Evolutionary conservation across 371 early-diverging fungal species (phyloP).

Genomic region (Furculomyces boomerangus): DNA sequence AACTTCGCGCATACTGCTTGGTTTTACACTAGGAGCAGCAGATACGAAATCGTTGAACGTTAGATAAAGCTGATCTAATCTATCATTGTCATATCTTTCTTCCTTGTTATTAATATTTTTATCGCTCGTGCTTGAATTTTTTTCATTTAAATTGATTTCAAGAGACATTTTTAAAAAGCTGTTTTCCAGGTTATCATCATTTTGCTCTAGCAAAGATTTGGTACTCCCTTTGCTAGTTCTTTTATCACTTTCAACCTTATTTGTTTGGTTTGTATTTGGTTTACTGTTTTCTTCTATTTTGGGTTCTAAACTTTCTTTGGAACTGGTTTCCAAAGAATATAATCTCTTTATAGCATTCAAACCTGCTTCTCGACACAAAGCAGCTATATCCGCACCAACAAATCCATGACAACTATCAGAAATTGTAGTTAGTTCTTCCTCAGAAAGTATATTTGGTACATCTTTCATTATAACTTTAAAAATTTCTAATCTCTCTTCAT

Average conservation of each 20-base stretch:
- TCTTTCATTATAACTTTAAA: slow-evolving; percentile 42
- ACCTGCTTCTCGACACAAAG: slow-evolving; percentile 75
- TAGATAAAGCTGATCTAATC: background rate
- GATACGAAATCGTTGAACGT: slow-evolving; percentile 1
- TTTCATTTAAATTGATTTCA: no score
- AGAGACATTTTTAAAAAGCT: background rate
- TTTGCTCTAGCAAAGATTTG: background rate
- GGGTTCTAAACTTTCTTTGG: background rate
- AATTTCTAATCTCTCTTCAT: slow-evolving; percentile 52
- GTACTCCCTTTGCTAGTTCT: background rate
- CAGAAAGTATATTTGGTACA: slow-evolving; percentile 47
- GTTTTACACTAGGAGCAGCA: slow-evolving; percentile 22
- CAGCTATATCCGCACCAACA: slow-evolving; percentile 95
- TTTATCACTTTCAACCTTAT: background rate
- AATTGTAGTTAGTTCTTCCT: slow-evolving; percentile 33
- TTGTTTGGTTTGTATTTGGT: background rate
- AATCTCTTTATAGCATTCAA: slow-evolving; percentile 53
- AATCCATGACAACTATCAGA: slow-evolving; percentile 75
- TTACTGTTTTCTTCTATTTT: background rate
- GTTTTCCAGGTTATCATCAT: background rate
- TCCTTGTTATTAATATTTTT: background rate
- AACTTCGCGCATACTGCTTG: slow-evolving; percentile 96
- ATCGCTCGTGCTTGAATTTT: background rate
- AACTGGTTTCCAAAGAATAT: no score
- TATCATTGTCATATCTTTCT: background rate